Evolutionary conservation across 768 basidiomycete genomes (phyloP), one percentile per base, ranked within the genome.

Genomic region (Tephrocybe sp.): DNA sequence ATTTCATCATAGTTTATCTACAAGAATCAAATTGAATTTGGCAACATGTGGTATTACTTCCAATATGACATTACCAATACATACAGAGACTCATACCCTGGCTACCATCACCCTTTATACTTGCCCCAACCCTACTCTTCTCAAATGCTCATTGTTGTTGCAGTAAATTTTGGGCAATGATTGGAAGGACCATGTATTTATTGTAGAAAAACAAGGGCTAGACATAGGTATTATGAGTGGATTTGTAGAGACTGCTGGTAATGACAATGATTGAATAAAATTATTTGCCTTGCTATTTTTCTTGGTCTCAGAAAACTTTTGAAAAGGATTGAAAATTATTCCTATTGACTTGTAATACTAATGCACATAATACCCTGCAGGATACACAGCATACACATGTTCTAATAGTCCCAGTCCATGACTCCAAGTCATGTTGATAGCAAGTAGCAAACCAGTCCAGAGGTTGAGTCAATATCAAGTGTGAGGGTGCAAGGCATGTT

Each of bases 121-220:
- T 32, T 17, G 17, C 21, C 54, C 54, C 11, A 46, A 59, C 15
- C 11, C 30, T 3, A 20, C 33, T 3, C 48, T 56, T 10, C 42
- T 59, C 14, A 6, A 40, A 45, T 12, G n/a, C 12, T 59, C 58
- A 1, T 47, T 8, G 56, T 60, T 1, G 54, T 60, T 15, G 45
- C 45, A 1, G 33, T 58, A 28, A 10, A 57, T 60, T 42, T 23
- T 60, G 8, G 55, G 55, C 37, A 46, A 21, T 9, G 34, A 49
- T 61, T 61, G n/a, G n/a, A n/a, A n/a, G n/a, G n/a, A n/a, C n/a
- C n/a, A n/a, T n/a, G n/a, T n/a, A n/a, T n/a, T n/a, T 47, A 37
- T 61, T 3, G 55, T 58, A 5, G 59, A 60, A 36, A 55, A 57
- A 39, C 59, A 51, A 21, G 59, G 59, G 1, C 37, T 61, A 12